Percentiles rank a stretch among this genome's conserved stretches.
These are phyloP conservation scores for Hypoxylon sp. DNA, from an alignment of 2,329 filamentous ascomycete genomes.

Conservation along the genomic window DNA sequence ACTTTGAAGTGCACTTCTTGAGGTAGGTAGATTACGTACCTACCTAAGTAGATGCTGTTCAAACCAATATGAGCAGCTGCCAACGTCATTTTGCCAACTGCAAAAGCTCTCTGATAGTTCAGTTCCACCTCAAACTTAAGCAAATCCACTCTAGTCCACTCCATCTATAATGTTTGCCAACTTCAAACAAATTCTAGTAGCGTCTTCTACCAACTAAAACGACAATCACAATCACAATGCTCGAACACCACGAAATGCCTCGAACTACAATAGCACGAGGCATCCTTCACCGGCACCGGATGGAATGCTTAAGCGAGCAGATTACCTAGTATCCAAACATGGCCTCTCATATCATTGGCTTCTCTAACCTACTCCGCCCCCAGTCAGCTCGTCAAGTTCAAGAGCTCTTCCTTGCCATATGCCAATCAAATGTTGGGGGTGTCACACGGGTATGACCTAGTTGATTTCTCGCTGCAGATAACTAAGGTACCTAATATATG, in stretches of 20 bases:
- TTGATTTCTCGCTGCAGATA: slow-evolving; percentile 13
- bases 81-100: not conserved
- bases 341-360: slow-evolving; percentile 26
- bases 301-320: slow-evolving; percentile 28
- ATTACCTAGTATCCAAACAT: slow-evolving; percentile 9
- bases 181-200: not conserved
- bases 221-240: slow-evolving; percentile 3
- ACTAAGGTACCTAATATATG: slow-evolving; percentile 4
- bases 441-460: slow-evolving; percentile 23
- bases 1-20: not conserved
- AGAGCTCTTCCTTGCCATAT: slow-evolving; percentile 11
- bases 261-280: slow-evolving; percentile 38
- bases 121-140: not conserved
- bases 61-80: not conserved
- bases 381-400: slow-evolving; percentile 23
- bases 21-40: not conserved
- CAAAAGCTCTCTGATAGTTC: not conserved
- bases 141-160: not conserved
- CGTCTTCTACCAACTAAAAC: not conserved
- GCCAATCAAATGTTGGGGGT: slow-evolving; percentile 31
- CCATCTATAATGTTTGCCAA: not conserved
- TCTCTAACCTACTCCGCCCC: slow-evolving; percentile 17
- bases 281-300: slow-evolving; percentile 25
- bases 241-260: slow-evolving; percentile 29
- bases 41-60: not conserved